phyloP scores from a whole-genome alignment of 2,329 filamentous ascomycete species.

The Cyphellophora attinorum region DNA sequence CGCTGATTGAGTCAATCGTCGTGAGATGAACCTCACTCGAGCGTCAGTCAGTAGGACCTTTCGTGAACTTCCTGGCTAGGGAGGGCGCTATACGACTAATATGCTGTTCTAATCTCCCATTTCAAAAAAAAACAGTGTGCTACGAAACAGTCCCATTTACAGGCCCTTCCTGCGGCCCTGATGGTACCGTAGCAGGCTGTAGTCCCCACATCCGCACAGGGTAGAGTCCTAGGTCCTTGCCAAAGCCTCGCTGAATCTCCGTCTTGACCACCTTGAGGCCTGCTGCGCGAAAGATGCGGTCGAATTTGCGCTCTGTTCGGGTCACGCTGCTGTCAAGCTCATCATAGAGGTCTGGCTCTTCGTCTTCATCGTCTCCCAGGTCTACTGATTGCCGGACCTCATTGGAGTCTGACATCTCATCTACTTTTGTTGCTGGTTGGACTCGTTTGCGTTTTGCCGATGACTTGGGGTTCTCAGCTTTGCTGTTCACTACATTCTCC shows the following conservation, averaged over 20 bases:
- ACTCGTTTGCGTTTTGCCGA: slow-evolving; percentile 8
- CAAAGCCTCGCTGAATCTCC: slow-evolving; percentile 65
- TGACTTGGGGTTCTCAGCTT: no score
- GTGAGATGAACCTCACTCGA: no score
- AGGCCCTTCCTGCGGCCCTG: not conserved
- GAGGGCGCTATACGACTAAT: no score
- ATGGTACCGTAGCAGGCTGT: slow-evolving; percentile 45
- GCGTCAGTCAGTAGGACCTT: no score
- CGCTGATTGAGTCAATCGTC: no score
- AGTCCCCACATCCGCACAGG: slow-evolving; percentile 74
- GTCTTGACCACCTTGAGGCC: slow-evolving; percentile 58
- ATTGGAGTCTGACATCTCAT: not conserved
- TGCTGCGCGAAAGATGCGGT: slow-evolving; percentile 57
- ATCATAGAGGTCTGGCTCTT: slow-evolving; percentile 60
- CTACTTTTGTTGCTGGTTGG: no score
- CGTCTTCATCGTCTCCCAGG: not conserved
- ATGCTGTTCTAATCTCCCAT: no score
- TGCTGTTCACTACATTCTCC: slow-evolving; percentile 62
- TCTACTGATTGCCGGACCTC: not conserved
- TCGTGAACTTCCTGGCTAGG: no score
- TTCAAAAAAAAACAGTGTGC: no score
- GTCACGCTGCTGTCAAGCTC: slow-evolving; percentile 69
- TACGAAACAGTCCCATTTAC: not conserved
- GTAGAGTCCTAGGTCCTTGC: slow-evolving; percentile 50
- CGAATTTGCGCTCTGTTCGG: slow-evolving; percentile 63